Evolutionary conservation across 306 rosid species (phyloP), one percentile per base, ranked within the genome.

Genomic region (Boehmeria nivea): DNA sequence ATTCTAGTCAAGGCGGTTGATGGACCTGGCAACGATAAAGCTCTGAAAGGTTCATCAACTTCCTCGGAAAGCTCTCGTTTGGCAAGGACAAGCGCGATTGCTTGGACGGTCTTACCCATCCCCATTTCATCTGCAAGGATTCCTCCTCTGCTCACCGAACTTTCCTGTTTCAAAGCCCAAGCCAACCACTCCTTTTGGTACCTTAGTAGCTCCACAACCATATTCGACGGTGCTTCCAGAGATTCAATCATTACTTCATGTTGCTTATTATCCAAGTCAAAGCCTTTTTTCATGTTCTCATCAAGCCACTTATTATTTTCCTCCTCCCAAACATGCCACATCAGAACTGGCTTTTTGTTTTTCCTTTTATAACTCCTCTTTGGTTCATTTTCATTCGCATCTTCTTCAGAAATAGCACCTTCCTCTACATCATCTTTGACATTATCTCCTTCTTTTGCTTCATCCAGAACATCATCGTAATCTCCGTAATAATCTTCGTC

Each of bases 121-220:
- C 97, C 97, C 95, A 90, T 90, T 72, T 90, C 98, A 64, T 90
- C 98, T 12, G 98, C 98, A 52, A 90, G 98, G 58, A 90, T 90
- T 45, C 98, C 95, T 44, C 98, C 98, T 71, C 66, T 82, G 56
- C 42, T 59, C 12, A 5, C 54, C 55, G 89, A 84, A 20, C 39
- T 57, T 73, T 90, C 98, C 68, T 90, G 91, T 63, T 75, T 80
- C 76, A 84, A 49, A 57, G 91, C 98, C 95, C 98, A 90, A 8
- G 89, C 74, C 68, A 90, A 66, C 95, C 98, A 87, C 68, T 90
- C 98, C 69, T 69, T 90, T 60, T 90, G 98, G 67, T 90, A 87
- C 65, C 94, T 80, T 24, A 90, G 80, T 60, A 90, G 77, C 63
- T 94, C 81, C 78, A 78, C 62, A 8, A 71, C 76, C 63, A 90